Evolutionary conservation across 106 monocot species (phyloP).

Genomic region (Allium fistulosum): DNA sequence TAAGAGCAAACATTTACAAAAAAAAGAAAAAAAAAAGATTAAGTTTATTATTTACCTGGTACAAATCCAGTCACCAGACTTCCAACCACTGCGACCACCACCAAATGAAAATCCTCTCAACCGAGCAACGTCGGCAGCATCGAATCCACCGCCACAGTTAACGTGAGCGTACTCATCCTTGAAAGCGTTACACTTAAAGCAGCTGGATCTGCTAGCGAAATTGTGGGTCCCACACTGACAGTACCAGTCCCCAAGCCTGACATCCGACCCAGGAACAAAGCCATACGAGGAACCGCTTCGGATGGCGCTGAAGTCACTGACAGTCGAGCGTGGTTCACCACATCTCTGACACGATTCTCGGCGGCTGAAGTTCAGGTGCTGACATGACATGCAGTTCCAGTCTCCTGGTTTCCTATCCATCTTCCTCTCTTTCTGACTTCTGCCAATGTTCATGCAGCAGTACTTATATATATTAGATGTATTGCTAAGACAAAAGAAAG

Average conservation of each 20-base stretch:
- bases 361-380: slow-evolving; percentile 95
- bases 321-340: slow-evolving; percentile 34
- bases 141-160: slow-evolving; percentile 7
- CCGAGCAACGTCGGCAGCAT: slow-evolving; percentile 24
- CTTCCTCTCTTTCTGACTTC: slow-evolving; percentile 9
- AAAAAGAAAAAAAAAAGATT: no score
- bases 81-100: slow-evolving; percentile 8
- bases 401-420: slow-evolving; percentile 98
- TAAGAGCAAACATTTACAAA: no score
- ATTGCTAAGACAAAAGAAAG: background rate
- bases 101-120: slow-evolving; percentile 92
- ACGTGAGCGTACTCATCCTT: slow-evolving; percentile 43
- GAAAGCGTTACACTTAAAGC: slow-evolving; percentile 74
- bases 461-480: background rate
- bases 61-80: slow-evolving; percentile 1
- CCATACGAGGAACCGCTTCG: slow-evolving; percentile 31
- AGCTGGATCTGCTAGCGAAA: slow-evolving; percentile 90
- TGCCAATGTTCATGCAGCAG: background rate
- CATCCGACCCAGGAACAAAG: slow-evolving; percentile 48
- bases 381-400: slow-evolving; percentile 91
- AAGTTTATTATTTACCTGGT: background rate
- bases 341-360: slow-evolving; percentile 88
- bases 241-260: slow-evolving; percentile 94
- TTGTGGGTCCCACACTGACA: slow-evolving; percentile 87
- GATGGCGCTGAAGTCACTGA: slow-evolving; percentile 16